Evolutionary conservation across 768 basidiomycete genomes (phyloP).

Genomic region (Crepidotus variabilis): DNA sequence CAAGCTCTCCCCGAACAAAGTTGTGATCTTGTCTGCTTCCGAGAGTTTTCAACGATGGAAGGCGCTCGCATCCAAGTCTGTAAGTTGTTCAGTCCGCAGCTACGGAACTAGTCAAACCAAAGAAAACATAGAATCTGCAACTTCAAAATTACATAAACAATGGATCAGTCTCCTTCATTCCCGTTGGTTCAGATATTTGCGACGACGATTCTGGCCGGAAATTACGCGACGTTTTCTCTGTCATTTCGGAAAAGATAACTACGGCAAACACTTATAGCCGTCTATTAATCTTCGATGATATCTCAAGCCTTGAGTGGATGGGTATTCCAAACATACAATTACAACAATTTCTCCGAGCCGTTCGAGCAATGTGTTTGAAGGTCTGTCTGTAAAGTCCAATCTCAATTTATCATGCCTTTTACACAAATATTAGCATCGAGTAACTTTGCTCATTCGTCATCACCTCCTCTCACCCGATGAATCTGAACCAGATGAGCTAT

Average conservation of each 20-base stretch:
- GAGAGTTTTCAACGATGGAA: conserved; percentile 69
- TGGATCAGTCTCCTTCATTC: conserved; percentile 49
- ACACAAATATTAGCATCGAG: conserved; percentile 30
- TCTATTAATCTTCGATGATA: conserved; percentile 69
- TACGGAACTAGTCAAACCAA: background rate
- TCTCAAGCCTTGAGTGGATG: conserved; percentile 68
- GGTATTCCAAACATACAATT: conserved; percentile 53
- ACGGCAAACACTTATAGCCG: conserved; percentile 9
- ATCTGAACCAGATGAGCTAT: conserved; percentile 55
- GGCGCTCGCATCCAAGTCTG: conserved; percentile 58
- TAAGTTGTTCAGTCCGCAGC: conserved; percentile 28
- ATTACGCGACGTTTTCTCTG: conserved; percentile 22
- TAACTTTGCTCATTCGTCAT: conserved; percentile 60
- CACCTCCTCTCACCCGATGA: conserved; percentile 48
- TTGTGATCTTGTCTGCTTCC: conserved; percentile 89
- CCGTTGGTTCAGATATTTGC: conserved; percentile 28
- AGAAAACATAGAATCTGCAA: conserved; percentile 31
- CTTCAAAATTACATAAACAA: conserved; percentile 32
- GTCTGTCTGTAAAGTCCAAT: conserved; percentile 24
- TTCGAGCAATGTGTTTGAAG: conserved; percentile 53
- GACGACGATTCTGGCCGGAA: background rate
- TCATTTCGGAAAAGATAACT: conserved; percentile 27
- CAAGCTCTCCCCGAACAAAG: conserved; percentile 30
- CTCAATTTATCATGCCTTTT: background rate
- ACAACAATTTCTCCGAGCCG: conserved; percentile 54